A percentile compares a stretch with the other conserved stretches of the same genome.
These are phyloP conservation scores for Senna tora DNA, from an alignment of 306 rosid genomes.

Conservation along the genomic window DNA sequence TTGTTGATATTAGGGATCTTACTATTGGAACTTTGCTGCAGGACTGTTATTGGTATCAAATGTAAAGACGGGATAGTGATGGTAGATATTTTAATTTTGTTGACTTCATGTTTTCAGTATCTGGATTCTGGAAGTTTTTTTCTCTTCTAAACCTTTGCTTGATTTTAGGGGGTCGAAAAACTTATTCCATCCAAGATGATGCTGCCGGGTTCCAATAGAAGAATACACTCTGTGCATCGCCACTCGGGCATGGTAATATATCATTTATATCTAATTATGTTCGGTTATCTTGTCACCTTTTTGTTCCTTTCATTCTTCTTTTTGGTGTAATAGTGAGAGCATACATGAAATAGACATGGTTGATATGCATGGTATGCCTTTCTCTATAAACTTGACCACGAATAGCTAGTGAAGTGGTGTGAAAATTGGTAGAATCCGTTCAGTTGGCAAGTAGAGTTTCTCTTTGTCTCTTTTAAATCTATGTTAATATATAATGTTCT, in stretches of 20 bases:
- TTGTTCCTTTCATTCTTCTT: not conserved
- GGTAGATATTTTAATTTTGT: slow-evolving; percentile 47
- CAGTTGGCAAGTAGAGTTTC: not conserved
- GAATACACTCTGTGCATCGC: slow-evolving; percentile 92
- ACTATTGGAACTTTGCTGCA: slow-evolving; percentile 46
- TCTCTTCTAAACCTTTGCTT: not conserved
- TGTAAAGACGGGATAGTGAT: slow-evolving; percentile 94
- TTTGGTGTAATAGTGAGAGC: not conserved
- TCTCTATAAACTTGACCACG: not conserved
- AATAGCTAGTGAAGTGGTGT: slow-evolving; percentile 26
- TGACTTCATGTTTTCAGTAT: not conserved
- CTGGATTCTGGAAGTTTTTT: not conserved
- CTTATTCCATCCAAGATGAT: slow-evolving; percentile 95
- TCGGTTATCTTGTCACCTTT: not conserved
- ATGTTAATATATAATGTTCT: slow-evolving; percentile 27
- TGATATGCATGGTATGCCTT: slow-evolving; percentile 13
- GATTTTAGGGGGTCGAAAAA: slow-evolving; percentile 88
- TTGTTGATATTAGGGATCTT: slow-evolving; percentile 20
- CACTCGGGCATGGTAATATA: slow-evolving; percentile 91
- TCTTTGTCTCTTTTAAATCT: not conserved
- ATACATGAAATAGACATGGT: not conserved
- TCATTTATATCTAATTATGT: not conserved
- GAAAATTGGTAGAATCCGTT: not conserved
- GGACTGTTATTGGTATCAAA: slow-evolving; percentile 97
- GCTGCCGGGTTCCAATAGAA: slow-evolving; percentile 95